phyloP scores from a whole-genome alignment of 805 yeast genomes.

The Zygosaccharomyces kombuchaensis region DNA sequence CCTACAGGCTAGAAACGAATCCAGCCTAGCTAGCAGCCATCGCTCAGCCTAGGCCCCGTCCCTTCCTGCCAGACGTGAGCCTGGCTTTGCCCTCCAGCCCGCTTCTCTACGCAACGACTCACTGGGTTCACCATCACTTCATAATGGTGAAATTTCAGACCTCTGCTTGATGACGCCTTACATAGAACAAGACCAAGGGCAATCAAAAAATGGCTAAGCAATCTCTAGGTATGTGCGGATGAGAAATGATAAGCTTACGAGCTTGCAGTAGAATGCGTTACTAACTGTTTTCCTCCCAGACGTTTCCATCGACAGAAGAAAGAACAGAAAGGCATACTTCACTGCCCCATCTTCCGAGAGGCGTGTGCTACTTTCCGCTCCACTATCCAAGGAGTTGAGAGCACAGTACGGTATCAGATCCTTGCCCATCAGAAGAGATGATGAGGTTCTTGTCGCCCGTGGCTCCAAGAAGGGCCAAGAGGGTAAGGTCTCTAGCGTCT shows the following conservation, averaged over 20 bases:
- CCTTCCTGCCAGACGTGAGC: neutral
- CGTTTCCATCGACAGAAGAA: slow-evolving; percentile 99
- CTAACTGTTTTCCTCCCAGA: slow-evolving; percentile 45
- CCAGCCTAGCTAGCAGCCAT: neutral
- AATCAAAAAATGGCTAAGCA: slow-evolving; percentile 44
- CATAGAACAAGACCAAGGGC: slow-evolving; percentile 16
- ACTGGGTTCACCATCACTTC: slow-evolving; percentile 1
- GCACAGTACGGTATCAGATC: slow-evolving; percentile 94
- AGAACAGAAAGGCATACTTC: slow-evolving; percentile 99
- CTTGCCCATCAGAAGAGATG: slow-evolving; percentile 96
- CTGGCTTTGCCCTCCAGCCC: neutral
- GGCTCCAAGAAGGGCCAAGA: slow-evolving; percentile 99
- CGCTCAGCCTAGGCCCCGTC: neutral
- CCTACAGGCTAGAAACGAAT: neutral
- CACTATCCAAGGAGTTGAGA: slow-evolving; percentile 97
- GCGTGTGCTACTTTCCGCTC: slow-evolving; percentile 94
- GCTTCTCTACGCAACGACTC: slow-evolving; percentile 11
- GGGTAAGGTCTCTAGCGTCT: slow-evolving; percentile 95
- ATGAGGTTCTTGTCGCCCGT: slow-evolving; percentile 92
- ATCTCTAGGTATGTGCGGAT: slow-evolving; percentile 43
- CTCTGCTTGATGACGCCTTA: neutral
- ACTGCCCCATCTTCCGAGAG: slow-evolving; percentile 93
- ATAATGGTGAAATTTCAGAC: slow-evolving; percentile 6
- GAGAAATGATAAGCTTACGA: neutral
- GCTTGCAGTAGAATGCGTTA: neutral